Percentiles rank a stretch among this genome's conserved stretches.
Conservation (phyloP, 208 protist genomes). For the Strigomonas galati region DNA sequence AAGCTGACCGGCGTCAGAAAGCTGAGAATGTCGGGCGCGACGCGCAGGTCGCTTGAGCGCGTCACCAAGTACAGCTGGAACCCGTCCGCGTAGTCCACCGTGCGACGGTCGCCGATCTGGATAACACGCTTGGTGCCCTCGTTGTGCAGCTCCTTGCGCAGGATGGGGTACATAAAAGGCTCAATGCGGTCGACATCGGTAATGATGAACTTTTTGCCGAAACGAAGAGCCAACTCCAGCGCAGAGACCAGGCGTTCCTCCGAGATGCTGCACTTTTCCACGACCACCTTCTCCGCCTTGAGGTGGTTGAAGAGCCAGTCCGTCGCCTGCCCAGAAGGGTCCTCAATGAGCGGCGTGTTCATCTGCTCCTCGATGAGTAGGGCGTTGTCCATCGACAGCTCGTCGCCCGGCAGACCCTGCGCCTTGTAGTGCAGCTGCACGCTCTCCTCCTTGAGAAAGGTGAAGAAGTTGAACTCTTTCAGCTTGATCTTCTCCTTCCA, state of each 20-base stretch:
- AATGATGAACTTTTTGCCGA: conserved; percentile 98
- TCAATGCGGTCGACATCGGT: conserved; percentile 96
- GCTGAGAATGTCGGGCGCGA: conserved; percentile 91
- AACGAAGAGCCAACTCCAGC: conserved; percentile 97
- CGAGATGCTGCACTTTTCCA: conserved; percentile 90
- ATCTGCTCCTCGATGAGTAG: conserved; percentile 93
- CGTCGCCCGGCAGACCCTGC: conserved; percentile 94
- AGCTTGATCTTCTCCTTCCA: conserved; percentile 87
- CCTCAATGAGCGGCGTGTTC: conserved; percentile 94
- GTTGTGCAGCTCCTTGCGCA: conserved; percentile 91
- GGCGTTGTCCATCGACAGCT: conserved; percentile 98
- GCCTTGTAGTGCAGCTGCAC: conserved; percentile 95
- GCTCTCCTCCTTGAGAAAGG: conserved; percentile 94
- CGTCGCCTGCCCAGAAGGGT: conserved; percentile 92
- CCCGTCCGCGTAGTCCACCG: conserved; percentile 95
- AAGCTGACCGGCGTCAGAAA: conserved; percentile 96
- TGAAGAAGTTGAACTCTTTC: conserved; percentile 87
- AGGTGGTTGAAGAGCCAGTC: conserved; percentile 92
- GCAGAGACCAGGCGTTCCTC: conserved; percentile 92
- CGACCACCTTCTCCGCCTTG: conserved; percentile 60
- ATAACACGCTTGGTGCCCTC: conserved; percentile 91
- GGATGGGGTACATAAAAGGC: conserved; percentile 94
- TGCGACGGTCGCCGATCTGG: conserved; percentile 96
- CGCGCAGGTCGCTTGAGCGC: conserved; percentile 73
- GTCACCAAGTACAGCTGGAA: conserved; percentile 97